Evolutionary conservation across 306 rosid genomes (phyloP), one percentile per base, ranked within the genome.

Genomic region (Pterocarpus macrocarpus): DNA sequence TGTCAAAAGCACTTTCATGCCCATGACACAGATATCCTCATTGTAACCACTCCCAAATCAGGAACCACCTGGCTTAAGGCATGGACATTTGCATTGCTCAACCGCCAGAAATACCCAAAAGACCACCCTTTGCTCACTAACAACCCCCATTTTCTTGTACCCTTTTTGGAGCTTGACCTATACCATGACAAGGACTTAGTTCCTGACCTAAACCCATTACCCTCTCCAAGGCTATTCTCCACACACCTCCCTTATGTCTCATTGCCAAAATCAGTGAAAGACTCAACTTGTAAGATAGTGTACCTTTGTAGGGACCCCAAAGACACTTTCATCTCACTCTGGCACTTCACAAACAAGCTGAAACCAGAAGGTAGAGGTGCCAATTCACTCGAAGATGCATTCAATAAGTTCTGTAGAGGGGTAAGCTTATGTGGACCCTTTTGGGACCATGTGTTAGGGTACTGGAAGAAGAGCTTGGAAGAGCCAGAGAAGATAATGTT

Each of bases 401-500:
- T 55, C 61, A 55, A 55, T 2, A 55, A 55, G 61, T 55, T 55
- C 3, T 55, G 61, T 13, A 55, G n/a, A 2, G 61, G 61, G 61
- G 61, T 55, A 30, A 55, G 30, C 30, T 0, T 55, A 16, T 55
- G 61, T 55, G 61, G 61, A 55, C 61, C 61, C 61, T 55, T 55
- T 55, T 55, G 61, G 61, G 61, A 55, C 9, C 61, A 55, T 55
- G 61, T 55, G 1, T 55, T 55, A 6, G 61, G 61, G 61, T 55
- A 55, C 3, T 55, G 61, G 61, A 16, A 55, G 30, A 15, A 16
- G 8, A 55, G 61, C 61, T 55, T 55, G 61, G 61, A 55, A 16
- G 30, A 55, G 10, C 61, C 61, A n/a, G 8, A 16, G 9, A 15
- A 55, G 61, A 55, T 55, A 16, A n/a, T 55, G 61, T 55, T 55